Conservation (phyloP, 1,284 basidiomycete genomes). For the Mycena citricolor region DNA sequence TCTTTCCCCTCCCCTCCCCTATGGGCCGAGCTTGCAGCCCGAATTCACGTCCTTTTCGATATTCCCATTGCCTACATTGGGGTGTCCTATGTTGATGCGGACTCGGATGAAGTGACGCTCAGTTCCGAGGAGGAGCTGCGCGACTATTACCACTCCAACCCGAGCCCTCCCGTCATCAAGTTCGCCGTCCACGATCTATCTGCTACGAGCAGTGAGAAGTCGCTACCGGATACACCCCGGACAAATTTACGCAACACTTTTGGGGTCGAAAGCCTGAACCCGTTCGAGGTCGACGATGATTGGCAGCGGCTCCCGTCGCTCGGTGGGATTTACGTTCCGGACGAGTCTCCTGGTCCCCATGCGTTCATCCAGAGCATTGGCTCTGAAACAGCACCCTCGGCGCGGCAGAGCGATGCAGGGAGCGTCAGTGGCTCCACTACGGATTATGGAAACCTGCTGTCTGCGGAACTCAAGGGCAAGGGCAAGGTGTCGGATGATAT, state of each 20-base stretch:
- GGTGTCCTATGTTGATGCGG: constrained; percentile 67
- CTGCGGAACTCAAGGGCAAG: constrained; percentile 53
- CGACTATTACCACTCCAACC: constrained; percentile 57
- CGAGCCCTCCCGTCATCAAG: constrained; percentile 42
- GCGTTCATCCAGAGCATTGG: constrained; percentile 64
- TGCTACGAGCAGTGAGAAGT: constrained; percentile 34
- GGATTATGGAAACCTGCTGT: constrained; percentile 25
- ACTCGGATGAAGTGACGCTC: constrained; percentile 71
- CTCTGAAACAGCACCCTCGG: constrained; percentile 37
- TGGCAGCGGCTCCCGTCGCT: constrained; percentile 54
- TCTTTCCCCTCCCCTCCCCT: constrained; percentile 49
- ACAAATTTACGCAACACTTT: constrained; percentile 55
- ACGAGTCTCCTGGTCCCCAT: constrained; percentile 43
- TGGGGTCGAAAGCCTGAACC: constrained; percentile 28
- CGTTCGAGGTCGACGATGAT: constrained; percentile 60
- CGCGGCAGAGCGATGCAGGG: constrained; percentile 17
- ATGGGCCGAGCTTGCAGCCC: constrained; percentile 57
- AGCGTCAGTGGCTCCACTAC: constrained; percentile 29
- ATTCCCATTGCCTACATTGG: constrained; percentile 58
- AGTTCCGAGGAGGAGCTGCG: constrained; percentile 67
- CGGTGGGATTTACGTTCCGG: constrained; percentile 35
- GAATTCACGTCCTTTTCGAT: constrained; percentile 53
- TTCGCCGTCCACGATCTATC: constrained; percentile 64
- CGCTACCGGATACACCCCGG: constrained; percentile 39
- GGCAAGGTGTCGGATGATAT: constrained; percentile 35